Percentiles rank a stretch among this genome's conserved stretches.
phyloP scores from a whole-genome alignment of 768 basidiomycete genomes.

The Pleurotus pulmonarius region DNA sequence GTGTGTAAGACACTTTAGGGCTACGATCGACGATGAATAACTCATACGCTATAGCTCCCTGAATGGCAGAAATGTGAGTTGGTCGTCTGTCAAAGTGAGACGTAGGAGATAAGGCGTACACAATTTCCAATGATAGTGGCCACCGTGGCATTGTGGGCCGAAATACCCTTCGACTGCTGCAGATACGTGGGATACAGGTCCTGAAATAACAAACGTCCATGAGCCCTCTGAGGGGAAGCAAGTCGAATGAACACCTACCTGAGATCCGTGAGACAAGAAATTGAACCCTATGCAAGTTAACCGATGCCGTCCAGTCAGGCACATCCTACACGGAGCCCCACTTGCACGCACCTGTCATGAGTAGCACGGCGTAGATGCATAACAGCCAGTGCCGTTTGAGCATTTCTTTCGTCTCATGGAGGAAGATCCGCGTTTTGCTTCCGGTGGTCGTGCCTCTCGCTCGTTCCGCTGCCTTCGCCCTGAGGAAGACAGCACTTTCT shows the following conservation, averaged over 20 bases:
- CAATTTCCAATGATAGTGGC: constrained; percentile 83
- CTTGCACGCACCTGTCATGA: constrained; percentile 58
- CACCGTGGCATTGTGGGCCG: constrained; percentile 51
- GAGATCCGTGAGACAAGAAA: constrained; percentile 73
- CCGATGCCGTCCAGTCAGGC: neutral
- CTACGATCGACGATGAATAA: neutral
- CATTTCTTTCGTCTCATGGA: constrained; percentile 72
- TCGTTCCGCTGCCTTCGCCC: constrained; percentile 53
- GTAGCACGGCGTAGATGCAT: constrained; percentile 79
- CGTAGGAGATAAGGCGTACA: constrained; percentile 24
- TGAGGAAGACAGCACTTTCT: constrained; percentile 71
- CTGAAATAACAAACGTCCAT: constrained; percentile 20
- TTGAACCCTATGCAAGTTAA: constrained; percentile 51
- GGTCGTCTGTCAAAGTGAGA: no score
- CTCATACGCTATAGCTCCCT: constrained; percentile 37
- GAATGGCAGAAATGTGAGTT: neutral
- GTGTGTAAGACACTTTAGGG: neutral
- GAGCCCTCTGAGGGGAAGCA: neutral
- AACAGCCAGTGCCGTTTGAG: constrained; percentile 77
- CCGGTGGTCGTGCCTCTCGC: constrained; percentile 54
- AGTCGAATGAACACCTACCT: constrained; percentile 28
- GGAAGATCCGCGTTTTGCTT: constrained; percentile 66
- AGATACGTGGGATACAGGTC: constrained; percentile 84
- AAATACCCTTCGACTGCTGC: constrained; percentile 57
- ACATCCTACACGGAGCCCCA: neutral